Base-by-base conservation (phyloP, 495 filamentous ascomycete species). In the Rostrohypoxylon terebratum region DNA sequence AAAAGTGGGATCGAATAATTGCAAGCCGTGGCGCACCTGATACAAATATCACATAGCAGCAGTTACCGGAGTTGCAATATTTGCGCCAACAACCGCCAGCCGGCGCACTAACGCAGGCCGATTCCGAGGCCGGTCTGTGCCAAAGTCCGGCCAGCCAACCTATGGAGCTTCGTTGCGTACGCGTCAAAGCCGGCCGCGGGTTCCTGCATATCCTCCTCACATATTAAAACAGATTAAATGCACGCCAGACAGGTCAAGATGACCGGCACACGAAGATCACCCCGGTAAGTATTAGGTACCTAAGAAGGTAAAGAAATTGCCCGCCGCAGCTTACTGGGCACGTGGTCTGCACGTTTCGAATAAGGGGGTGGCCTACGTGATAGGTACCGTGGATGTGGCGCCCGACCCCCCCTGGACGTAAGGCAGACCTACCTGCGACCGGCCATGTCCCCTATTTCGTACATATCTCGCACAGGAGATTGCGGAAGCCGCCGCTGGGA, bases 341-440 rank as follows among this genome's bases (percentile, higher is more conserved):
- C 63, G 63, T 58, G 63, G 63, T 23, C 14, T 5, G 11, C 63
- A 20, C 21, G 51, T 48, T 57, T 48, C 23, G 36, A 55, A 31
- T 53, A 54, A 54, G 31, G 51, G 31, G 31, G 25, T 33, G n/a
- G 31, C 51, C 31, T 36, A 50, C 47, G 21, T 55, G n/a, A 28
- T 28, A 28, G 28, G 28, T 4, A 20, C 3, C 20, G 31, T 63
- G 33, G 14, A 34, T 45, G 36, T 18, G 61, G 50, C 38, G 33
- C 33, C 11, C 51, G 28, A 21, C 51, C 51, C 63, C 51, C 51
- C 63, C 38, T 47, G 38, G 53, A 21, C 21, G 18, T 40, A 25
- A 23, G 18, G 36, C 34, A 16, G 25, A 54, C 4, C 16, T 0
- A 5, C 50, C 25, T 33, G 13, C 25, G 25, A 25, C 23, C 23